These are phyloP conservation scores for Serpula lacrymans DNA, from an alignment of 768 basidiomycete species.

Conservation along the genomic window DNA sequence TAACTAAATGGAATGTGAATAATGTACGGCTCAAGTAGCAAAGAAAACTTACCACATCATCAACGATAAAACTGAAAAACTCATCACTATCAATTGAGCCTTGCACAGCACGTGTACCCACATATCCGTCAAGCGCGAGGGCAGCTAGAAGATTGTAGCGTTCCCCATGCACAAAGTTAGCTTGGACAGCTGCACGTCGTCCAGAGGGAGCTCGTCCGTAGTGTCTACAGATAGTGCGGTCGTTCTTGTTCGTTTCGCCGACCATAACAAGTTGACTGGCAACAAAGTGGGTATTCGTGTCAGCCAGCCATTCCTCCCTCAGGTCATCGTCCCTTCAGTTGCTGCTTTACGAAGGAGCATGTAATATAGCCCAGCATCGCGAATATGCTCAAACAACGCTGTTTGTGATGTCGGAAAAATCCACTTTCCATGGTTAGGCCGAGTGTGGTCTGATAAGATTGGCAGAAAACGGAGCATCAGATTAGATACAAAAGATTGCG, in stretches of 20 bases:
- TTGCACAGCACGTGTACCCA: constrained; percentile 18
- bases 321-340: constrained; percentile 12
- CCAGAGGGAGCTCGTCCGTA: constrained; percentile 23
- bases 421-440: too few species aligned
- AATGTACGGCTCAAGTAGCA: too few species aligned
- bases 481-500: too few species aligned
- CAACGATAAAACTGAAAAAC: constrained; percentile 29
- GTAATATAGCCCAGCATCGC: constrained; percentile 19
- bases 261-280: constrained; percentile 19
- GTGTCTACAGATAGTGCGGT: constrained; percentile 19
- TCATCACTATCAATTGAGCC: constrained; percentile 25
- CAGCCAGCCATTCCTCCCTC: constrained; percentile 8
- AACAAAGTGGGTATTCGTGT: constrained; percentile 5
- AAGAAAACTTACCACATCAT: constrained; percentile 19
- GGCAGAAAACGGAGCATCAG: too few species aligned
- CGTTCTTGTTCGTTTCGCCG: constrained; percentile 30
- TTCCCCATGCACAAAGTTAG: constrained; percentile 18
- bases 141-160: constrained; percentile 25
- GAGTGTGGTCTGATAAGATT: too few species aligned
- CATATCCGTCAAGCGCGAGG: constrained; percentile 22
- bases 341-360: constrained; percentile 16
- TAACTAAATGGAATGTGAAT: too few species aligned
- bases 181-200: constrained; percentile 9
- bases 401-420: too few species aligned
- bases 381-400: constrained; percentile 10